Evolutionary conservation across 257 asterid genomes (phyloP).

Genomic region (Rauvolfia tetraphylla): DNA sequence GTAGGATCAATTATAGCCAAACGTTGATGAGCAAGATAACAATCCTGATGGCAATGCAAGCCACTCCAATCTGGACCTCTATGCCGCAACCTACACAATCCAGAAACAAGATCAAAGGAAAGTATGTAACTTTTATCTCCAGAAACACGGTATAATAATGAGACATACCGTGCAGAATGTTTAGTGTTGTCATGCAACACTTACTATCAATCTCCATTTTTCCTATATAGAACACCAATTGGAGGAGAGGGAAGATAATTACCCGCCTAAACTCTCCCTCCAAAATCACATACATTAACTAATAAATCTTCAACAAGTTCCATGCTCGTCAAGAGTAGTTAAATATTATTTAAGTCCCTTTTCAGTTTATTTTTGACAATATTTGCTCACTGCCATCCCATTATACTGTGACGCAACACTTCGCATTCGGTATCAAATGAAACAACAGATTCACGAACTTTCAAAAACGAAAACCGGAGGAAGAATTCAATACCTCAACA

Average conservation of each 20-base stretch:
- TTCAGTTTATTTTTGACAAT: background rate
- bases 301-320: background rate
- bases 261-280: background rate
- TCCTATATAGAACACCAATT: background rate
- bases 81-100: slow-evolving; percentile 72
- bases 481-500: background rate
- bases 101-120: slow-evolving; percentile 20
- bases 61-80: slow-evolving; percentile 99
- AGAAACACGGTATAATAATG: background rate
- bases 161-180: background rate
- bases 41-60: slow-evolving; percentile 66
- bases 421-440: background rate
- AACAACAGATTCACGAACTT: background rate
- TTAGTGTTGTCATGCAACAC: background rate
- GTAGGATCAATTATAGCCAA: slow-evolving; percentile 94
- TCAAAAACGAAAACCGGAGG: background rate
- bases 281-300: background rate
- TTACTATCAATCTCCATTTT: background rate
- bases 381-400: background rate
- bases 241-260: background rate
- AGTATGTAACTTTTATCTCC: slow-evolving; percentile 8
- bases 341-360: background rate
- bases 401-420: background rate
- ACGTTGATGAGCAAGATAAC: slow-evolving; percentile 95
- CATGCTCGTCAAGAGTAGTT: background rate